Base-by-base conservation (phyloP, 2,329 filamentous ascomycete species). In the Pseudogymnoascus sp. region DNA sequence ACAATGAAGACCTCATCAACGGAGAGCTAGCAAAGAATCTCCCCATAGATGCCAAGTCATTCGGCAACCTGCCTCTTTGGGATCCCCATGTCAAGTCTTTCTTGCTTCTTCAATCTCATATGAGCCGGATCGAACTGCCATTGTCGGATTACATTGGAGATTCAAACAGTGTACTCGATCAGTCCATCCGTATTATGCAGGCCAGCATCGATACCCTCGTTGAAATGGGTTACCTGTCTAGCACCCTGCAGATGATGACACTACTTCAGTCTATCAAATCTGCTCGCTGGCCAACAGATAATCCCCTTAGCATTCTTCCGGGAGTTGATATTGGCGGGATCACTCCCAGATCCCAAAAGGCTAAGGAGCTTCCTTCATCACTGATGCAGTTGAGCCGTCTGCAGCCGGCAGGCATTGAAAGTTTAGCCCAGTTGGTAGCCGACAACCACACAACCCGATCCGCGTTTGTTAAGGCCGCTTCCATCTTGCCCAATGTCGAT, bases 1-100 rank as follows among this genome's bases (percentile, higher is more conserved):
- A 99, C 76, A 99, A 99, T 71, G 94, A 99, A 76, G 95, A 99
- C 71, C 84, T 99, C 47, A 91, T 99, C 78, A 99, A 99, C 71
- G 89, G 84, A 3, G 91, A 97, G 67, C 80, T 99, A 3, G 91
- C 91, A 6, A 84, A 86, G 62, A 91, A 91, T 64, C 78, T 99
- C 0, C 90, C 91, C 0, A 80, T 83, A 63, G 75, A 80, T 50
- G 67, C 67, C 16, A 75, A 75, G 16, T 58, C 57, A 38, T 73
- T 76, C 3, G 84, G 94, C 59, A 86, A 85, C 8, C 77, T 97
- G 39, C 93, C 93, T 1, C 89, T 99, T 86, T 99, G 94, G 94
- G 94, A 99, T 76, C 94, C 94, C 0, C 94, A 99, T 71, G 91
- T 97, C 70, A 99, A 99, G 74, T 86, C 94, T 0, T 97, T 97